phyloP scores from a whole-genome alignment of 257 asterid genomes.

The Petrea volubilis region DNA sequence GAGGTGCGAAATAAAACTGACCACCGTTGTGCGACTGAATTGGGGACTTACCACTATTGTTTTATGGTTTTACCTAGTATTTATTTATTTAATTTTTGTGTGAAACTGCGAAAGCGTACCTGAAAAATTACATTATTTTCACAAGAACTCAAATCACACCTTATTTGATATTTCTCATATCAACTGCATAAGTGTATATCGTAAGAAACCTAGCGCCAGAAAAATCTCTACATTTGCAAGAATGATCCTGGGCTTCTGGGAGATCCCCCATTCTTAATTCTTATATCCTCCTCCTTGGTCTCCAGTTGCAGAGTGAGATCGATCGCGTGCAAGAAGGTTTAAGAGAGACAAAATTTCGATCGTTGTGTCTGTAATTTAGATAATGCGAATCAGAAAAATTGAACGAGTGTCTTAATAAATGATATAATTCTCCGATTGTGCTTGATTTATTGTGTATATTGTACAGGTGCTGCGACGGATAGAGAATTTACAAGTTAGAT shows the following conservation, averaged over 20 bases:
- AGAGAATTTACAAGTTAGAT: neutral
- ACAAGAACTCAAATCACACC: neutral
- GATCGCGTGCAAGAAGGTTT: neutral
- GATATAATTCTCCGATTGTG: neutral
- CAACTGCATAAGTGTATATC: neutral
- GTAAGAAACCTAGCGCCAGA: neutral
- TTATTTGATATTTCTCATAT: neutral
- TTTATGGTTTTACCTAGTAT: no score
- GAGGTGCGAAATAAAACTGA: no score
- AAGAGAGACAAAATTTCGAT: neutral
- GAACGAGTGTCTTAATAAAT: constrained; percentile 3
- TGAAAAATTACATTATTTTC: no score
- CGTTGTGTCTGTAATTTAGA: neutral
- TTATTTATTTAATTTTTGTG: no score
- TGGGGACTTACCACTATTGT: no score
- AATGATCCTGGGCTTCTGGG: constrained; percentile 1
- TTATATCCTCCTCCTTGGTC: neutral
- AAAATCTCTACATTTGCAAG: neutral
- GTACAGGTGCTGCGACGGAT: neutral
- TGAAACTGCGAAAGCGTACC: no score
- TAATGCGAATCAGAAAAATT: constrained; percentile 12
- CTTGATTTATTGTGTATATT: neutral
- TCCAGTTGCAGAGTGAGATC: constrained; percentile 7
- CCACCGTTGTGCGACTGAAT: no score
- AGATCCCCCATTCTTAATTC: neutral